These are phyloP conservation scores for Phyllosticta citrichinensis DNA, from an alignment of 2,329 filamentous ascomycete species.

Conservation along the genomic window DNA sequence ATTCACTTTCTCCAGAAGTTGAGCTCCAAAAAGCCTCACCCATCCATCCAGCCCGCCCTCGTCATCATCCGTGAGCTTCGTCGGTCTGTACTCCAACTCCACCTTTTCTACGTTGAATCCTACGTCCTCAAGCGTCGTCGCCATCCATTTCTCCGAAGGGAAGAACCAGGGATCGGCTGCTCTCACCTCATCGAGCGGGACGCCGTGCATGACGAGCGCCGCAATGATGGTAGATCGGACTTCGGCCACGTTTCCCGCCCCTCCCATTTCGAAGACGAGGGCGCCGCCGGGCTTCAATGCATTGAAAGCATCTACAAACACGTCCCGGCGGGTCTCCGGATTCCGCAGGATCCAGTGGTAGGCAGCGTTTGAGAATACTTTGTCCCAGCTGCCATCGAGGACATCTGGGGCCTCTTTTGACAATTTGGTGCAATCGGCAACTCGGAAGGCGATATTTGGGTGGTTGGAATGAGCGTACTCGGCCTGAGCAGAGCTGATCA, in stretches of 20 bases:
- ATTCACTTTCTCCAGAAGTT: conserved; percentile 46
- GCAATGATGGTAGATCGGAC: conserved; percentile 48
- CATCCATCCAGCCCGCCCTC: conserved; percentile 53
- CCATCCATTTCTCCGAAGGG: conserved; percentile 52
- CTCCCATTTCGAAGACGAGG: conserved; percentile 64
- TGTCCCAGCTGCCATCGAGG: conserved; percentile 22
- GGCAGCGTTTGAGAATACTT: conserved; percentile 35
- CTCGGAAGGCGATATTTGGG: conserved; percentile 18
- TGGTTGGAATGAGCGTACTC: conserved; percentile 10
- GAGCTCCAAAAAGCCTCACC: conserved; percentile 53
- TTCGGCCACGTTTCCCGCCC: conserved; percentile 57
- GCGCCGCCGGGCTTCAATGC: conserved; percentile 46
- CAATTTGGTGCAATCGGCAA: conserved; percentile 24
- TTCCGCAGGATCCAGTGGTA: conserved; percentile 42
- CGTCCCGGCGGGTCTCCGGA: conserved; percentile 33
- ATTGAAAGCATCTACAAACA: conserved; percentile 45
- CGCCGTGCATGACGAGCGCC: conserved; percentile 40
- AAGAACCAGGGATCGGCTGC: conserved; percentile 61
- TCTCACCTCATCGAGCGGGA: conserved; percentile 40
- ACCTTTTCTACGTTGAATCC: conserved; percentile 37
- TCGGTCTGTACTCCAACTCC: conserved; percentile 58
- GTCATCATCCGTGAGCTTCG: conserved; percentile 35
- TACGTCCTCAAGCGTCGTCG: conserved; percentile 23
- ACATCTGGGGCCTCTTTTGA: conserved; percentile 10
- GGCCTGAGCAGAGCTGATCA: conserved; percentile 28